Percentiles rank a stretch among this genome's conserved stretches.
These are phyloP conservation scores for Stemphylium vesicarium DNA, from an alignment of 2,329 filamentous ascomycete species.

Conservation along the genomic window DNA sequence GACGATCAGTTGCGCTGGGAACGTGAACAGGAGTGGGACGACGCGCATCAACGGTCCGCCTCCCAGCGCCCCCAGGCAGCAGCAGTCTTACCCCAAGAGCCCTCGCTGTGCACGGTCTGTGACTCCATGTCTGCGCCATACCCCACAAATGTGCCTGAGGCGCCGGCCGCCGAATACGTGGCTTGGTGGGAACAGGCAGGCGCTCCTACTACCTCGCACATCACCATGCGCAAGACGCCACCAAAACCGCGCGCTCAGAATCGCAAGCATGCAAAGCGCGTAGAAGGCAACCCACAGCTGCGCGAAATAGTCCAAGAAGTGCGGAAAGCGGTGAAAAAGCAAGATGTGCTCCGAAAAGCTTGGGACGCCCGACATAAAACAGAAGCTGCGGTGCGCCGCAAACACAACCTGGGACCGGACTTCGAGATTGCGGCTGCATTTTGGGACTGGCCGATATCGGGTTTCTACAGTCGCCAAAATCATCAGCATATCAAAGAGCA, in stretches of 20 bases:
- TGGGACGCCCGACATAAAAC: constrained; percentile 23
- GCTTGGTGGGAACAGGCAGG: constrained; percentile 36
- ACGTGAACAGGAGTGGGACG: constrained; percentile 31
- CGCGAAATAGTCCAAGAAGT: constrained; percentile 16
- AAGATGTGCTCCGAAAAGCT: constrained; percentile 7
- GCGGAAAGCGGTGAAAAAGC: constrained; percentile 10
- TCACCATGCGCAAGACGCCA: constrained; percentile 3
- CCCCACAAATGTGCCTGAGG: constrained; percentile 9
- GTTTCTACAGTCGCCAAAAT: constrained; percentile 8
- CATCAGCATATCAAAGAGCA: constrained; percentile 7
- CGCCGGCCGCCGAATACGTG: constrained; percentile 9
- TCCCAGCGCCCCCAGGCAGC: constrained; percentile 11
- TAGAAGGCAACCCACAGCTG: constrained; percentile 6
- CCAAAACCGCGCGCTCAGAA: neutral
- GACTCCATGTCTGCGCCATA: constrained; percentile 13
- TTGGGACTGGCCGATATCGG: constrained; percentile 27
- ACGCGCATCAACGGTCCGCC: constrained; percentile 15
- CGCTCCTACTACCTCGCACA: constrained; percentile 13
- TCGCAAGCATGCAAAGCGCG: neutral
- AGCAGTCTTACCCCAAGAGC: constrained; percentile 8
- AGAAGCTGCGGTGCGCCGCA: constrained; percentile 31
- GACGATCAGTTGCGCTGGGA: constrained; percentile 29
- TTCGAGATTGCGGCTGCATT: constrained; percentile 22
- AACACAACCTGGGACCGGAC: constrained; percentile 23
- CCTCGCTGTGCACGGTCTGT: constrained; percentile 19